Evolutionary conservation across 306 rosid genomes (phyloP).

Genomic region (Canavalia ensiformis): DNA sequence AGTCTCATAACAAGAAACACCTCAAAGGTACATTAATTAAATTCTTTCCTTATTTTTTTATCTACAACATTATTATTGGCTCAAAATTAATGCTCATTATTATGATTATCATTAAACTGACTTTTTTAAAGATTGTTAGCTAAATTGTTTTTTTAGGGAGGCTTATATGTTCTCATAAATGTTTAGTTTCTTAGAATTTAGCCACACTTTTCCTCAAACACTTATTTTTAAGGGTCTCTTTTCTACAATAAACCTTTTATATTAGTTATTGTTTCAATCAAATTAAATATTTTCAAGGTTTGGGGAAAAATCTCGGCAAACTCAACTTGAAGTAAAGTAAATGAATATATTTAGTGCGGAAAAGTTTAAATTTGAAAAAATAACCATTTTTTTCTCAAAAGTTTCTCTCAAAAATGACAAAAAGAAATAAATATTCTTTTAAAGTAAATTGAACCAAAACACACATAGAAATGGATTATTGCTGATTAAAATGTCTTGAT

Average conservation of each 20-base stretch:
- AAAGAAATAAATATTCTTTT: no score
- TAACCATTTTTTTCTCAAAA: no score
- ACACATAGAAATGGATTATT: background rate
- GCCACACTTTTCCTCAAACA: background rate
- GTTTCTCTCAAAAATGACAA: no score
- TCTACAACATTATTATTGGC: background rate
- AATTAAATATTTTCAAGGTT: no score
- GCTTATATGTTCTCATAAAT: background rate
- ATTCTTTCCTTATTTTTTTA: background rate
- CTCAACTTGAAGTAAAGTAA: slow-evolving; percentile 4
- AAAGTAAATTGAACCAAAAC: no score
- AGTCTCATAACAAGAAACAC: slow-evolving; percentile 90
- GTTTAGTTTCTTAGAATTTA: background rate
- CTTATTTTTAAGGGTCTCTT: background rate
- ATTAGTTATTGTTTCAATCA: background rate
- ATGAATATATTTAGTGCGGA: background rate
- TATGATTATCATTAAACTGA: background rate
- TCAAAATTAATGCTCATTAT: background rate
- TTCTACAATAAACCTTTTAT: background rate
- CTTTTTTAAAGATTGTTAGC: background rate
- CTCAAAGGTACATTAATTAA: slow-evolving; percentile 68
- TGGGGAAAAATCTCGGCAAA: background rate
- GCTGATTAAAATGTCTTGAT: background rate
- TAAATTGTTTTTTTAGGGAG: background rate
- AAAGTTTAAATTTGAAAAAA: no score